phyloP scores from a whole-genome alignment of 192 early-diverging fungal genomes.

The Globomyces pollinis-pini region DNA sequence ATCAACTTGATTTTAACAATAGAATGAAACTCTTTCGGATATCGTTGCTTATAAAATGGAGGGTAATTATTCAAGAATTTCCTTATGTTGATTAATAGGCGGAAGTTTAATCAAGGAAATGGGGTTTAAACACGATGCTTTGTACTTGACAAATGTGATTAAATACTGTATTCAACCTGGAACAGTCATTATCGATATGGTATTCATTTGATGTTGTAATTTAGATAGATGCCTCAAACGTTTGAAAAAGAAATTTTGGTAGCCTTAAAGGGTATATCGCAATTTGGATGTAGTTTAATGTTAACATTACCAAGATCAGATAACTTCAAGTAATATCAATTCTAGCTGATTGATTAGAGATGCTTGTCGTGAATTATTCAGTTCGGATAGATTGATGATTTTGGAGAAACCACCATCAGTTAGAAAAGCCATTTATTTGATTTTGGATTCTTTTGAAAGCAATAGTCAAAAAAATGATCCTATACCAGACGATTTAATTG shows the following conservation, averaged over 20 bases:
- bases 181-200: constrained; percentile 1
- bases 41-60: too few relatives aligned
- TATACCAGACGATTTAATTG: not conserved
- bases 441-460: not conserved
- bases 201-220: too few relatives aligned
- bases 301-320: not conserved
- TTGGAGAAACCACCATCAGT: not conserved
- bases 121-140: not conserved
- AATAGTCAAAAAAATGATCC: not conserved
- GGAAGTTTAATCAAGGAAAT: constrained; percentile 2
- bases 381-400: not conserved
- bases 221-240: not conserved
- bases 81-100: not conserved
- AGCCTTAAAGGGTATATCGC: not conserved
- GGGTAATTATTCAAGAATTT: too few relatives aligned
- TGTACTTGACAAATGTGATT: not conserved
- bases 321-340: not conserved
- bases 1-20: too few relatives aligned
- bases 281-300: not conserved
- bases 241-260: not conserved
- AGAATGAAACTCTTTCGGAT: too few relatives aligned
- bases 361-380: not conserved
- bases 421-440: not conserved
- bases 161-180: not conserved
- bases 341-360: not conserved